Evolutionary conservation across 768 basidiomycete genomes (phyloP).

Genomic region (Coprinellus micaceus): DNA sequence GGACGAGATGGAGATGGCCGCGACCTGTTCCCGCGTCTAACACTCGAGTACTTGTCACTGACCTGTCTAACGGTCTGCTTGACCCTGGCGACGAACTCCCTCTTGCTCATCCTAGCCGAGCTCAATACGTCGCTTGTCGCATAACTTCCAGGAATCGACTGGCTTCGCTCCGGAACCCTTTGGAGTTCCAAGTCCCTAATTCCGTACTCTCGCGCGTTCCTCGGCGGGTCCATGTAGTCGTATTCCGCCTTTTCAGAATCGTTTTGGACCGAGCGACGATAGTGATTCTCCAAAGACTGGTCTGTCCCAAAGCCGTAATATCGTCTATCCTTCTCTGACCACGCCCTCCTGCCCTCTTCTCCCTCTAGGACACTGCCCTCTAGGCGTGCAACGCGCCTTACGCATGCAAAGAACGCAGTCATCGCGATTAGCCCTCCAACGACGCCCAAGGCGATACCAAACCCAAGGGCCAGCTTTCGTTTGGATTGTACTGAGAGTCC

Average conservation of each 20-base stretch:
- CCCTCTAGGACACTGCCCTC: slow-evolving; percentile 59
- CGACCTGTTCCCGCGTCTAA: slow-evolving; percentile 18
- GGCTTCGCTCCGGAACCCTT: slow-evolving; percentile 44
- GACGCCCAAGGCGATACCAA: slow-evolving; percentile 59
- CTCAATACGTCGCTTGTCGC: slow-evolving; percentile 27
- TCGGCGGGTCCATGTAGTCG: too few species aligned
- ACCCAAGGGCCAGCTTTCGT: slow-evolving; percentile 49
- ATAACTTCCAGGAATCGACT: slow-evolving; percentile 20
- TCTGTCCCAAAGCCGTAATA: slow-evolving; percentile 55
- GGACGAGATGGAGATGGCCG: slow-evolving; percentile 33
- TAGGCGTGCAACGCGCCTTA: slow-evolving; percentile 54
- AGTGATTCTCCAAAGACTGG: neutral
- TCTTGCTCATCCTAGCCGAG: slow-evolving; percentile 64
- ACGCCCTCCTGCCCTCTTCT: slow-evolving; percentile 54
- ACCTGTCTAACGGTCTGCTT: slow-evolving; percentile 63
- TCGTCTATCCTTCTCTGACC: slow-evolving; percentile 61
- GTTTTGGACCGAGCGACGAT: neutral
- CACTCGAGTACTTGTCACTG: slow-evolving; percentile 52
- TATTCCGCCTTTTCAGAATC: slow-evolving; percentile 26
- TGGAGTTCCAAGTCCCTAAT: slow-evolving; percentile 48
- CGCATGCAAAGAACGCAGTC: slow-evolving; percentile 49
- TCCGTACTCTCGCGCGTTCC: slow-evolving; percentile 46
- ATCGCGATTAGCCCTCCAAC: slow-evolving; percentile 57
- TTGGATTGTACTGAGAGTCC: slow-evolving; percentile 42
- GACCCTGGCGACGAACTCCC: slow-evolving; percentile 63